These are phyloP conservation scores for Santalum album DNA, from an alignment of 164 flowering plant genomes.

Conservation along the genomic window DNA sequence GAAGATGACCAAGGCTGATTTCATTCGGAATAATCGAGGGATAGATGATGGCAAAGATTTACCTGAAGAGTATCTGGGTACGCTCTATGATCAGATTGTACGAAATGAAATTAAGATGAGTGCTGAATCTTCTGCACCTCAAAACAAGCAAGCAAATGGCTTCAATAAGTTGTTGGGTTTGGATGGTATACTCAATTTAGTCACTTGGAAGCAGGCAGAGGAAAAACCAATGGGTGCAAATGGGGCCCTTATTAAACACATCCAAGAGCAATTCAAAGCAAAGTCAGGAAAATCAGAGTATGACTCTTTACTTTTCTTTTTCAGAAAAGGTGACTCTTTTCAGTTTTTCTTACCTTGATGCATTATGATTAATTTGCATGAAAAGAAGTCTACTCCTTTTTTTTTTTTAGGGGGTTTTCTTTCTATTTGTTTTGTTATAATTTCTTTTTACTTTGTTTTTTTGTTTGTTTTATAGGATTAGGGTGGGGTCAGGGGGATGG, in stretches of 20 bases:
- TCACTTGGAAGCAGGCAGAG: constrained; percentile 81
- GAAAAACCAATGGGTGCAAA: constrained; percentile 93
- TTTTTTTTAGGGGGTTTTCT: background rate
- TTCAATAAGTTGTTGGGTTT: constrained; percentile 82
- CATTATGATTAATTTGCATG: background rate
- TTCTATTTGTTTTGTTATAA: background rate
- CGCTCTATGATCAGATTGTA: constrained; percentile 87
- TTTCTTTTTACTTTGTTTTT: too few relatives aligned
- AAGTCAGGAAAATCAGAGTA: constrained; percentile 94
- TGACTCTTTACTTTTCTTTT: constrained; percentile 10
- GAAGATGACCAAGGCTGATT: constrained; percentile 98
- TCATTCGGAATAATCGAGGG: constrained; percentile 92
- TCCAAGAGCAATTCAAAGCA: constrained; percentile 93
- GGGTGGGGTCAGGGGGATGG: too few relatives aligned
- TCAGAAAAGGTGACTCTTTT: background rate
- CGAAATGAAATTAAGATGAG: constrained; percentile 97
- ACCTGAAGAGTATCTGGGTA: constrained; percentile 83
- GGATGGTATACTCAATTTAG: constrained; percentile 90
- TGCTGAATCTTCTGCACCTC: constrained; percentile 67
- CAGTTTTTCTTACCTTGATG: too few relatives aligned
- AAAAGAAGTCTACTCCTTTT: background rate
- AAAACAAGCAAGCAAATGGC: constrained; percentile 81
- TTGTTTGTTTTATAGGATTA: too few relatives aligned
- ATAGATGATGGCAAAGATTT: constrained; percentile 97
- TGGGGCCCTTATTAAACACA: constrained; percentile 78